A percentile compares a stretch with the other conserved stretches of the same genome.
phyloP scores from a whole-genome alignment of 2,329 filamentous ascomycete species.

The Fusarium paranaense region DNA sequence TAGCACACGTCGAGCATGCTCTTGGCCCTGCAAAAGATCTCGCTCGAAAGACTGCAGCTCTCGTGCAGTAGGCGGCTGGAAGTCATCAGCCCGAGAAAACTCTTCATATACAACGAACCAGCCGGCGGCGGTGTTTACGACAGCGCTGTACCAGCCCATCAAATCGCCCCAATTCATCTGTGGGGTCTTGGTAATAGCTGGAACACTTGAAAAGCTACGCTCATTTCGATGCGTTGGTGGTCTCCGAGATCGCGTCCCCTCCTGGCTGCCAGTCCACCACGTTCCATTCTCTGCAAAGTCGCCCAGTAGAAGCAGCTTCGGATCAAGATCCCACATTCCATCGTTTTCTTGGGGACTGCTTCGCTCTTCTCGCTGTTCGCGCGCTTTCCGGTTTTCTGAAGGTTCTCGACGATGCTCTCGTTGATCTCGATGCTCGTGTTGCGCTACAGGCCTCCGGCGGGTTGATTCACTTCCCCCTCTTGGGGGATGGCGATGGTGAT shows the following conservation, averaged over 20 bases:
- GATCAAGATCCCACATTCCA: constrained; percentile 68
- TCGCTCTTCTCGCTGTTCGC: constrained; percentile 32
- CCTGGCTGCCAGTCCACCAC: constrained; percentile 80
- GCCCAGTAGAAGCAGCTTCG: constrained; percentile 79
- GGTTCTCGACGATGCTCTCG: constrained; percentile 47
- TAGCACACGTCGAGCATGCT: constrained; percentile 75
- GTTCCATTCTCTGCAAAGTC: constrained; percentile 84
- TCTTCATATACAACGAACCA: constrained; percentile 74
- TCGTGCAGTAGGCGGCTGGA: constrained; percentile 50
- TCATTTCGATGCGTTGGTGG: constrained; percentile 31
- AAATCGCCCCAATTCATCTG: constrained; percentile 81
- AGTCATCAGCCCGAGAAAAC: constrained; percentile 48
- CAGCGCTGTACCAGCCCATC: constrained; percentile 77
- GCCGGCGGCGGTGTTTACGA: constrained; percentile 74
- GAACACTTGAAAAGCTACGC: constrained; percentile 26
- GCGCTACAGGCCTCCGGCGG: constrained; percentile 42
- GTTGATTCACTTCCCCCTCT: constrained; percentile 40
- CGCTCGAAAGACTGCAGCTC: constrained; percentile 60
- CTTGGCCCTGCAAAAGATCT: constrained; percentile 67
- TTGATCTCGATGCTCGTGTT: constrained; percentile 49
- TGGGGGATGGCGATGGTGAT: constrained; percentile 49
- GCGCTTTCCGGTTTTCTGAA: constrained; percentile 50
- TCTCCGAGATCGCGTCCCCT: constrained; percentile 44
- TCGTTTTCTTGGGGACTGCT: constrained; percentile 34
- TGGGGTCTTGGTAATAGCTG: constrained; percentile 59